Percentiles rank a stretch among this genome's conserved stretches.
phyloP scores from a whole-genome alignment of 305 asterid genomes.

The Striga hermonthica region DNA sequence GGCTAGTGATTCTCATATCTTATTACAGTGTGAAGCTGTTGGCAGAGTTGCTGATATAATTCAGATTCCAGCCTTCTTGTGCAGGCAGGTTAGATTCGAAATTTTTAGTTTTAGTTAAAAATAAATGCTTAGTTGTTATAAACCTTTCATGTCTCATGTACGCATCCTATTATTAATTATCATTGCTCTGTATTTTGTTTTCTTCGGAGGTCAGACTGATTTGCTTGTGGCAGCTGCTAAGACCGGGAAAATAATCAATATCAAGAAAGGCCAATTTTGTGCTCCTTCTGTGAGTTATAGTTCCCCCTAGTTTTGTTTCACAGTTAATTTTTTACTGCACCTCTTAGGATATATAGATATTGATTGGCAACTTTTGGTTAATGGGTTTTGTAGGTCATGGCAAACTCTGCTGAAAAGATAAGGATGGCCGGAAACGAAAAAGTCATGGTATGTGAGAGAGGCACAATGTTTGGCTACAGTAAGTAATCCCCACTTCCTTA shows the following conservation, averaged over 20 bases:
- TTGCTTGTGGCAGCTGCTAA: slow-evolving; percentile 96
- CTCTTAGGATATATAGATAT: slow-evolving; percentile 18
- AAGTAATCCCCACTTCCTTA: slow-evolving; percentile 34
- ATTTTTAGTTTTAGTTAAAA: neutral
- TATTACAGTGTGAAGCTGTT: slow-evolving; percentile 88
- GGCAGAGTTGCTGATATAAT: slow-evolving; percentile 92
- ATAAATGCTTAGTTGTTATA: neutral
- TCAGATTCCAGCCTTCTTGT: slow-evolving; percentile 96
- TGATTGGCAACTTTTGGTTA: slow-evolving; percentile 11
- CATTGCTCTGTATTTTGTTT: slow-evolving; percentile 16
- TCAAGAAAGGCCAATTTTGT: slow-evolving; percentile 96
- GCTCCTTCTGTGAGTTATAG: slow-evolving; percentile 68
- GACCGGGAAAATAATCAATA: slow-evolving; percentile 84
- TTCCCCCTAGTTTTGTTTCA: neutral
- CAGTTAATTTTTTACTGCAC: neutral
- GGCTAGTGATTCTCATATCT: slow-evolving; percentile 2
- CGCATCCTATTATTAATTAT: neutral
- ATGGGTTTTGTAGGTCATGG: slow-evolving; percentile 68
- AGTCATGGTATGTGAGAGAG: slow-evolving; percentile 99
- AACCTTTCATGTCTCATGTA: neutral
- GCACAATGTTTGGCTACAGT: slow-evolving; percentile 98
- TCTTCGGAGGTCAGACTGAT: slow-evolving; percentile 69
- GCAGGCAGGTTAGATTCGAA: slow-evolving; percentile 66
- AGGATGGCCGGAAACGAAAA: slow-evolving; percentile 93
- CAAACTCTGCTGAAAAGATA: slow-evolving; percentile 85